Evolutionary conservation across 2,329 filamentous ascomycete genomes (phyloP).

Genomic region (Cordyceps militaris): DNA sequence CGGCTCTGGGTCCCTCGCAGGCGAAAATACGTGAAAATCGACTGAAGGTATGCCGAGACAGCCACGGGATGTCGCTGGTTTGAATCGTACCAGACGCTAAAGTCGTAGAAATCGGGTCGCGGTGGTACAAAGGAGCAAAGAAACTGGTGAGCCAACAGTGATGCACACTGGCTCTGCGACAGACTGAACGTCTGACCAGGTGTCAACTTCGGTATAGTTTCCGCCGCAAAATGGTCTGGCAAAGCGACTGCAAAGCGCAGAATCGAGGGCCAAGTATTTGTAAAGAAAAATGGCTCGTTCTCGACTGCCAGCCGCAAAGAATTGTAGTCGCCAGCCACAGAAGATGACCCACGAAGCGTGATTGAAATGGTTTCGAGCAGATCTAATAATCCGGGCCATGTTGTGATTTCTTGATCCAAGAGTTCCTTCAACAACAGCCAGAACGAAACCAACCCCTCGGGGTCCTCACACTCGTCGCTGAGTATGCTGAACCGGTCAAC

Average conservation of each 20-base stretch:
- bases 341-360: constrained; percentile 15
- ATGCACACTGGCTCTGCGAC: constrained; percentile 22
- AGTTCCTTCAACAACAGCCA: constrained; percentile 23
- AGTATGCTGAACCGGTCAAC: constrained; percentile 27
- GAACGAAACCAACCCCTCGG: constrained; percentile 18
- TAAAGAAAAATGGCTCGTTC: constrained; percentile 11
- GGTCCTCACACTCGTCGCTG: constrained; percentile 17
- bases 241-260: constrained; percentile 18
- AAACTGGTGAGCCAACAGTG: constrained; percentile 27
- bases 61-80: constrained; percentile 25
- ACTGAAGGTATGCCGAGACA: constrained; percentile 23
- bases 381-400: constrained; percentile 18
- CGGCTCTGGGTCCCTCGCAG: background rate
- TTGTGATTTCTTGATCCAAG: constrained; percentile 14
- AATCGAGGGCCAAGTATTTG: constrained; percentile 20
- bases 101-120: constrained; percentile 25
- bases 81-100: constrained; percentile 28
- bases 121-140: constrained; percentile 20
- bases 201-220: constrained; percentile 16
- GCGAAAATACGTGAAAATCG: constrained; percentile 25
- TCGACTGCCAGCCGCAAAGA: constrained; percentile 17
- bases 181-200: constrained; percentile 16
- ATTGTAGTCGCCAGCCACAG: constrained; percentile 18
- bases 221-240: constrained; percentile 17
- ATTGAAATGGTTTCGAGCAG: constrained; percentile 24